Base-by-base conservation (phyloP, 176 grass and related monocot species). In the Otatea glauca region DNA sequence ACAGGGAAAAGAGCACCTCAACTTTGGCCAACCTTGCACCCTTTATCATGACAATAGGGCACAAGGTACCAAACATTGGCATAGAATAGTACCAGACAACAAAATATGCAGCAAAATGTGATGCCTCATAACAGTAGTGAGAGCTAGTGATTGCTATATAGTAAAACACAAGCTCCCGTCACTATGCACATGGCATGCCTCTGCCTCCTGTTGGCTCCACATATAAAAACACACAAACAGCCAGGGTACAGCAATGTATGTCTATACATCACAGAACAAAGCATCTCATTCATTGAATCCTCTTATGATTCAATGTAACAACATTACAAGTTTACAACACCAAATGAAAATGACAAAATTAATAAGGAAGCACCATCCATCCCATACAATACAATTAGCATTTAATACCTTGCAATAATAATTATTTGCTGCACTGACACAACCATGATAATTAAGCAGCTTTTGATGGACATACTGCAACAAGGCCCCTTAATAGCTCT, bases 181-280 rank as follows among this genome's bases (percentile, higher is more conserved):
- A 84, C 81, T 47, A 47, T 81, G 92, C 90, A 94, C 92, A 97
- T 97, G 90, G 77, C 49, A 76, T 94, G 94, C 81, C 80, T 68
- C 92, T 85, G 68, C 75, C 78, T 85, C 80, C 82, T 68, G 34
- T 88, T 97, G 65, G 59, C 80, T 87, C 43, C 24, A 85, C 53
- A 75, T 75, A 77, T 81, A 78, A 78, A 78, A 69, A 87, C 50
- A 79, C 61, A 90, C 45, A 90, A 27, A 65, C 23, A 79, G 64
- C 64, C 80, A 87, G 32, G 43, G 48, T 60, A 83, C 42, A 74
- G 62, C 25, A 47, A 27, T 66, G 35, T 55, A 79, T 73, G 84
- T 83, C 50, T 65, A 48, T 49, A 60, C 73, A 83, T 38, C 79
- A 86, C 56, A 56, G 12, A 74, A 11, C 89, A 90, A 41, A 42